phyloP scores from a whole-genome alignment of 495 filamentous ascomycete species.

The Cercophora scortea region DNA sequence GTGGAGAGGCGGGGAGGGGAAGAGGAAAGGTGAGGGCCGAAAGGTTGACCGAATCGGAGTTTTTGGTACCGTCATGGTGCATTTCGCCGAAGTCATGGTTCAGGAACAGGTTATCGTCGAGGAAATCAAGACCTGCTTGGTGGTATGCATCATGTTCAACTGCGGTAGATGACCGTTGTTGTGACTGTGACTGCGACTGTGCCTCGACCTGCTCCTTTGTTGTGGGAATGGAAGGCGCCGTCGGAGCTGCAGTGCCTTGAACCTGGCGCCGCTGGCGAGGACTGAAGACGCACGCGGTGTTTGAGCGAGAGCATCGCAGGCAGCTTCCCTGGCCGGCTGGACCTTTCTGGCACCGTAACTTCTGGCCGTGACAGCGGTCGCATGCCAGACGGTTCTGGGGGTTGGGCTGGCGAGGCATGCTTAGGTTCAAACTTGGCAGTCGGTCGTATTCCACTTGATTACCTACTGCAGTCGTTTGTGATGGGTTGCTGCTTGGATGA shows the following conservation, averaged over 20 bases:
- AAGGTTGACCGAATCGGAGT: too few species aligned
- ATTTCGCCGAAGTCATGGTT: too few species aligned
- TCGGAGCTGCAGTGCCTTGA: background rate
- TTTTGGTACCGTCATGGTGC: too few species aligned
- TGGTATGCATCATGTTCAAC: background rate
- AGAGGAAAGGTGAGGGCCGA: too few species aligned
- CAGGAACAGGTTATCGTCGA: too few species aligned
- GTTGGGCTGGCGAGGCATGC: slow-evolving; percentile 2
- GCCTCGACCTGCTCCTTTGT: background rate
- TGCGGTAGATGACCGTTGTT: background rate
- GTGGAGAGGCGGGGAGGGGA: too few species aligned
- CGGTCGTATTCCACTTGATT: too few species aligned
- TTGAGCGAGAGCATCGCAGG: slow-evolving; percentile 3
- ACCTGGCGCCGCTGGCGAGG: slow-evolving; percentile 2
- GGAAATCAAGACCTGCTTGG: background rate
- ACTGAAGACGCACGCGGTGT: slow-evolving; percentile 6
- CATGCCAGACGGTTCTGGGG: slow-evolving; percentile 2
- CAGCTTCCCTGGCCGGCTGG: slow-evolving; percentile 1
- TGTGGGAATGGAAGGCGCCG: background rate
- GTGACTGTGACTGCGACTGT: background rate
- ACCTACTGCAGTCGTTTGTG: background rate
- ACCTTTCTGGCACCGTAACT: slow-evolving; percentile 2
- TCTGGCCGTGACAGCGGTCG: slow-evolving; percentile 6
- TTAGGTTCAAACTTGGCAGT: background rate
- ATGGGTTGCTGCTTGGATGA: background rate